Evolutionary conservation across 345 rosid genomes (phyloP).

Genomic region (Melaleuca alternifolia): DNA sequence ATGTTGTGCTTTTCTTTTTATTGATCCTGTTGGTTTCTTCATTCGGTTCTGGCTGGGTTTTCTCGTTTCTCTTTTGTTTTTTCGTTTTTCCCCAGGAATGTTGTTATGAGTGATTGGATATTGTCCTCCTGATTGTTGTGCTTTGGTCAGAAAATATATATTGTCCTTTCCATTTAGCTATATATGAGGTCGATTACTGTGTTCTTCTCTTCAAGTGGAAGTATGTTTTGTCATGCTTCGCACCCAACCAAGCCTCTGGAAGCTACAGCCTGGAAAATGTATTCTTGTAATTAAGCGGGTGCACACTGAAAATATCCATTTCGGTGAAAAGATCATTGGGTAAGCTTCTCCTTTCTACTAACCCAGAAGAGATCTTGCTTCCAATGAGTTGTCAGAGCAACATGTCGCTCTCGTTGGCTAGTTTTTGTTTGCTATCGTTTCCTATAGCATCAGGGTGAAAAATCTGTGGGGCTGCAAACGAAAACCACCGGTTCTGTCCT

Average conservation of each 20-base stretch:
- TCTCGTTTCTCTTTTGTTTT: too few species aligned
- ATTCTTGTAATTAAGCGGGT: neutral
- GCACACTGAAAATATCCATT: neutral
- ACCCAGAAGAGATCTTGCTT: neutral
- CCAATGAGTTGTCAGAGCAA: neutral
- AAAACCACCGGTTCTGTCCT: neutral
- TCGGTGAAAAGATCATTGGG: neutral
- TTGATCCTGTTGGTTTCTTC: neutral
- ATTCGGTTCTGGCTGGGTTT: neutral
- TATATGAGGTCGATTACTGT: neutral
- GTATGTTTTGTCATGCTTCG: neutral
- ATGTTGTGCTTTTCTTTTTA: neutral
- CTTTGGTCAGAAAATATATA: neutral
- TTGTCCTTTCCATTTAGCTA: neutral
- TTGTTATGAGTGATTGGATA: neutral
- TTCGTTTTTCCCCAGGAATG: neutral
- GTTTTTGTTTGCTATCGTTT: neutral
- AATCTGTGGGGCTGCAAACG: neutral
- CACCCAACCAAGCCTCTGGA: neutral
- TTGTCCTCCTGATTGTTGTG: neutral
- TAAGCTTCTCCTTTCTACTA: neutral
- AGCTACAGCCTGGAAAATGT: neutral
- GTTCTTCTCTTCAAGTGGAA: neutral
- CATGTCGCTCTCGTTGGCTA: neutral
- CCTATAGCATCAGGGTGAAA: neutral